phyloP scores from a whole-genome alignment of 1,284 basidiomycete species.

The Tetrapyrgos nigripes region DNA sequence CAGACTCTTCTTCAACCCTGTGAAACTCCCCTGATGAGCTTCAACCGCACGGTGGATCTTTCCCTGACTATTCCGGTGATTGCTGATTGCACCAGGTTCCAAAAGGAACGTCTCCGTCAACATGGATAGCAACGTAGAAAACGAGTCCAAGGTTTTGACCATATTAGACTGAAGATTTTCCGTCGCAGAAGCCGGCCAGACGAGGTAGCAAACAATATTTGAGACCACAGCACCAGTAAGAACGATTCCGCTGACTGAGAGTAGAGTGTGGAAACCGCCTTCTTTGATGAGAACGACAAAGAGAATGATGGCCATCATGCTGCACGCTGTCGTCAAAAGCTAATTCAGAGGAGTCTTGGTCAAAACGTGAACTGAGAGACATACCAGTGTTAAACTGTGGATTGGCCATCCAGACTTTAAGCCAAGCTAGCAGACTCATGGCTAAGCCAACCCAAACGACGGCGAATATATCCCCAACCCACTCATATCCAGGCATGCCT shows the following conservation, averaged over 20 bases:
- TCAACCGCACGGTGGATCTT: constrained; percentile 79
- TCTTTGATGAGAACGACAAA: constrained; percentile 92
- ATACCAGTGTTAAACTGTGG: constrained; percentile 92
- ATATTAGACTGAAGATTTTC: constrained; percentile 85
- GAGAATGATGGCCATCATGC: constrained; percentile 88
- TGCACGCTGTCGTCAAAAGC: constrained; percentile 68
- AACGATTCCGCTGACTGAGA: constrained; percentile 82
- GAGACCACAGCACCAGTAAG: constrained; percentile 78
- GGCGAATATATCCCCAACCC: constrained; percentile 71
- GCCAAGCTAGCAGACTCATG: constrained; percentile 85
- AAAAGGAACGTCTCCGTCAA: constrained; percentile 86
- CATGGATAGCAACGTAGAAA: constrained; percentile 83
- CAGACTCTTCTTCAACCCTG: constrained; percentile 83
- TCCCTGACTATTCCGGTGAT: constrained; percentile 54
- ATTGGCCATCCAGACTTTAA: constrained; percentile 90
- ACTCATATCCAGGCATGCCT: constrained; percentile 66
- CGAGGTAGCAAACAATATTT: constrained; percentile 81
- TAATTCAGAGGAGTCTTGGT: constrained; percentile 7
- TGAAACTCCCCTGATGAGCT: constrained; percentile 87
- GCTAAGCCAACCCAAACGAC: constrained; percentile 85
- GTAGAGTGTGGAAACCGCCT: constrained; percentile 78
- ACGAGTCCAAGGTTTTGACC: constrained; percentile 86
- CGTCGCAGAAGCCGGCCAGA: constrained; percentile 90
- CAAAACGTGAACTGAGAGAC: not conserved
- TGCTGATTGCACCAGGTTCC: constrained; percentile 42